These are phyloP conservation scores for Solanum ossicruentum DNA, from an alignment of 257 asterid genomes.

Conservation along the genomic window DNA sequence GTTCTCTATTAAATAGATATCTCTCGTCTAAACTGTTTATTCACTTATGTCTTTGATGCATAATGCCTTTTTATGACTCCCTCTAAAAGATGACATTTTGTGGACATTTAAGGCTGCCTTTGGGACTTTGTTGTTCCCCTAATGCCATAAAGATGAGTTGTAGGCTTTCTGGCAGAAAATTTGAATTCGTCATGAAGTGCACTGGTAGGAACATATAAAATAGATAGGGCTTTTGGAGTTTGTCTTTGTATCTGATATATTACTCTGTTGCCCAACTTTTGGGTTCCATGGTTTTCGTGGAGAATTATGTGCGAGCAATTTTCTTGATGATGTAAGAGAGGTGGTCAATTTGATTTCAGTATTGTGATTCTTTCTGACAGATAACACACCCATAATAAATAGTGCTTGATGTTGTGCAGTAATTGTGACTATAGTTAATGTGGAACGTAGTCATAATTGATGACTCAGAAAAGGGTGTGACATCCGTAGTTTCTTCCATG, in stretches of 20 bases:
- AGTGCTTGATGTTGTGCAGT: neutral
- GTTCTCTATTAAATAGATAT: neutral
- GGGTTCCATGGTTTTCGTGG: neutral
- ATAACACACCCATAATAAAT: neutral
- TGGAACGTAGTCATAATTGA: neutral
- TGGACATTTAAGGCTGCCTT: neutral
- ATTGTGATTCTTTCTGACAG: neutral
- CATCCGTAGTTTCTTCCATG: neutral
- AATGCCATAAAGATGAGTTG: neutral
- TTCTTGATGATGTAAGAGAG: neutral
- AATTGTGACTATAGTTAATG: neutral
- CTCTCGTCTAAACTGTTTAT: neutral
- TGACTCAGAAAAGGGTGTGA: neutral
- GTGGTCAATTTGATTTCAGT: neutral
- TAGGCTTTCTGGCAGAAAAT: neutral
- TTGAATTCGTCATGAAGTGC: neutral
- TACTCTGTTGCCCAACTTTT: neutral
- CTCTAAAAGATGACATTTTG: neutral
- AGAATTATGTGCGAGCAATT: neutral
- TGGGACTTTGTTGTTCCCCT: neutral
- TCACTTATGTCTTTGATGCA: neutral
- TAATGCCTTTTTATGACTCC: neutral
- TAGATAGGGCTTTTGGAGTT: neutral
- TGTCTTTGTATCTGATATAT: neutral
- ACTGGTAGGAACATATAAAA: neutral